Evolutionary conservation across 495 filamentous ascomycete species (phyloP), one percentile per base, ranked within the genome.

Genomic region (Daldinia loculata): DNA sequence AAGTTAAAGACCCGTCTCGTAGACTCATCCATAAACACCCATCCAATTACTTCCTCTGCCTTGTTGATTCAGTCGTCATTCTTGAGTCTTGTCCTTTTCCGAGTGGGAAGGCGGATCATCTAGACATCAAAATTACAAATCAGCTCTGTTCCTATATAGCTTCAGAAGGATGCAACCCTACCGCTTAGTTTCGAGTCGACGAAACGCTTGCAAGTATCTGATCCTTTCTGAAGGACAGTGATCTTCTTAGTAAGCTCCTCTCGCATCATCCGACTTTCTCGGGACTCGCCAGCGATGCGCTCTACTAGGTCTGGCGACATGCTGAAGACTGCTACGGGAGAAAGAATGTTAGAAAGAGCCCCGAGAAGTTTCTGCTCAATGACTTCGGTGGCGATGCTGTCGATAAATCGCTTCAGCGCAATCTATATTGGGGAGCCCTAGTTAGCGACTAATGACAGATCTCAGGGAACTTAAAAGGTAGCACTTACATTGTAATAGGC

Each of bases 331-430:
- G 63, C 65, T 3, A 73, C 66, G 8, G 73, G 73, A 4, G 73
- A 75, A 53, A 77, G 83, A 36, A 88, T 80, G 0, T 74, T 69
- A 4, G 81, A 65, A 12, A 88, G 75, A 8, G 71, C 67, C 17
- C 66, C 69, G n/a, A 91, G 76, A 41, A 91, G 81, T 72, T 86
- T 87, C 29, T 82, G 80, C 57, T 91, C 89, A 34, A 90, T 85
- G 3, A 84, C 89, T 41, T 89, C 80, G 4, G 82, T 83, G 15
- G 85, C 81, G 27, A 91, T 67, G 48, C 91, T 87, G 39, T 92
- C 88, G n/a, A 89, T 76, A 72, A 92, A 90, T 0, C 81, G 83
- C 66, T 85, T 82, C 58, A 89, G 74, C 0, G 89, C 84, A 70
- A 91, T 84, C 89, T 90, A 57, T 39, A 66, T 58, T 30, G 27